These are phyloP conservation scores for Candida boidinii DNA, from an alignment of 805 yeast species.

Conservation along the genomic window DNA sequence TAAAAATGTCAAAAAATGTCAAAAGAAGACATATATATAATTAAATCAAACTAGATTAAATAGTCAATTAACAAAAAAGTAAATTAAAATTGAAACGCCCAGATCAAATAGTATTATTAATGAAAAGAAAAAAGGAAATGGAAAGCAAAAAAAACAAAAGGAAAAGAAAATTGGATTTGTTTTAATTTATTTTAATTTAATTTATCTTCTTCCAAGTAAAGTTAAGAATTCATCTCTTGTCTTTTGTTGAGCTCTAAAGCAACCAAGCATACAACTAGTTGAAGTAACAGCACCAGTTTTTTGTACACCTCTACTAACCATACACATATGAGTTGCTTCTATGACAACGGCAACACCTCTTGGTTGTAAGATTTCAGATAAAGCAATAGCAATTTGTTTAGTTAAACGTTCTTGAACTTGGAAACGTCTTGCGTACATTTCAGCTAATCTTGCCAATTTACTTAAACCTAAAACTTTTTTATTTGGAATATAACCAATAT, in stretches of 20 bases:
- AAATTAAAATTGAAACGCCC: no score
- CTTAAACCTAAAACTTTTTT: conserved; percentile 87
- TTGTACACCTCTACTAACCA: conserved; percentile 97
- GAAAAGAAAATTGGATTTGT: neutral
- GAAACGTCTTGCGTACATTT: conserved; percentile 89
- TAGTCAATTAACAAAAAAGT: no score
- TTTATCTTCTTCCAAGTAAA: conserved; percentile 53
- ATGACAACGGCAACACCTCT: conserved; percentile 97
- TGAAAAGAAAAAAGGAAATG: neutral
- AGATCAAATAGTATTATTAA: no score
- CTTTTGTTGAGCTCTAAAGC: conserved; percentile 87
- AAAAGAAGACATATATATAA: neutral
- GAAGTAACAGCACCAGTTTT: conserved; percentile 90
- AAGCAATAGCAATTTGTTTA: conserved; percentile 94
- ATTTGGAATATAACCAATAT: conserved; percentile 96
- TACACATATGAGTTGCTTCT: conserved; percentile 98
- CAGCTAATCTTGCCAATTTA: conserved; percentile 91
- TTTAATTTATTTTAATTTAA: neutral
- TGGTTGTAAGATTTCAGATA: conserved; percentile 84
- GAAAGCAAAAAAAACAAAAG: neutral
- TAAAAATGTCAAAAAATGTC: neutral
- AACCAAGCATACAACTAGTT: conserved; percentile 96
- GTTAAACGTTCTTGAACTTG: conserved; percentile 98
- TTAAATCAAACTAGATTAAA: no score
- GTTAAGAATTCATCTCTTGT: conserved; percentile 94